phyloP scores from a whole-genome alignment of 768 basidiomycete genomes.

The Boletus rufocinnamomeus region DNA sequence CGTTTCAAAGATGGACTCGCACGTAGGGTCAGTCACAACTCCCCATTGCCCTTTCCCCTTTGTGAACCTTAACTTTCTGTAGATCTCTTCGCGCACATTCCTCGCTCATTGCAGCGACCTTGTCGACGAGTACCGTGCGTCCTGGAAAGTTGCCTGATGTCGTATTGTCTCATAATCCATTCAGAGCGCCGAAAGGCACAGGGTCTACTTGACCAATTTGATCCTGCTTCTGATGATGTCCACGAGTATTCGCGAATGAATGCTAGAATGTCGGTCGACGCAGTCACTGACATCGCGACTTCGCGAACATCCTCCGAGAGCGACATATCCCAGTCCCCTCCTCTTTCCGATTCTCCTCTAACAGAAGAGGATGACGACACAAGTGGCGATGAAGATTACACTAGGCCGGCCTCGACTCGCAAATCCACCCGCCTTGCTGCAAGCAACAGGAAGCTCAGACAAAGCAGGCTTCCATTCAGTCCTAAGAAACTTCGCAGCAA shows the following conservation, averaged over 20 bases:
- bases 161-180: slow-evolving; percentile 10
- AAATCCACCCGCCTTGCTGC: slow-evolving; percentile 22
- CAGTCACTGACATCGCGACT: slow-evolving; percentile 5
- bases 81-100: slow-evolving; percentile 50
- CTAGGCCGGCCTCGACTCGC: slow-evolving; percentile 6
- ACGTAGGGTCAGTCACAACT: slow-evolving; percentile 48
- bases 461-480: slow-evolving; percentile 60
- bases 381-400: slow-evolving; percentile 18
- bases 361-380: slow-evolving; percentile 33
- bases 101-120: slow-evolving; percentile 42
- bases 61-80: slow-evolving; percentile 5
- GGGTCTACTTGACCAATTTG: slow-evolving; percentile 52
- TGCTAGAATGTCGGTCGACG: slow-evolving; percentile 36
- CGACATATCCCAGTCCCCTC: slow-evolving; percentile 10
- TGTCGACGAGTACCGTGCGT: slow-evolving; percentile 59
- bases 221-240: slow-evolving; percentile 56
- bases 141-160: not conserved
- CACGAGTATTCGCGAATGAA: slow-evolving; percentile 61
- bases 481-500: slow-evolving; percentile 58
- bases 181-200: slow-evolving; percentile 48
- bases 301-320: slow-evolving; percentile 14
- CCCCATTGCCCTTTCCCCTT: not conserved
- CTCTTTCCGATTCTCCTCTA: slow-evolving; percentile 18
- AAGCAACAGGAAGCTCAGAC: slow-evolving; percentile 5
- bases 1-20: slow-evolving; percentile 57